Base-by-base conservation (phyloP, 441 rosid genomes). In the Adansonia gregorii region DNA sequence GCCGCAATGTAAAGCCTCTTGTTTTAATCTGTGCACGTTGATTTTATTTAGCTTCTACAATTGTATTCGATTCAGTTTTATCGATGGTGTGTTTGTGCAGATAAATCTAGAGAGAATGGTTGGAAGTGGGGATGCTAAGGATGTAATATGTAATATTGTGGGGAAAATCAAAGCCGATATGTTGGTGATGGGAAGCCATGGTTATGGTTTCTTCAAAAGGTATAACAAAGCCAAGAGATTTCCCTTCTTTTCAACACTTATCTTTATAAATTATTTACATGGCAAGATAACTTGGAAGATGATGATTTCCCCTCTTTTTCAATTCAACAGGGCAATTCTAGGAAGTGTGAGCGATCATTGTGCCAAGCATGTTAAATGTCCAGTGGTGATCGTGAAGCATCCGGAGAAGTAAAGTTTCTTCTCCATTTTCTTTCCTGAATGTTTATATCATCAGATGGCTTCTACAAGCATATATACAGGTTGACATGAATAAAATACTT, bases 191-290 rank as follows among this genome's bases (percentile, higher is more conserved):
- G 98, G 98, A 74, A 88, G 94, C 80, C 98, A 94, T 70, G 97
- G 94, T 46, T 94, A 93, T 74, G 98, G 98, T 14, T 93, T 93
- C 92, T 80, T 94, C 82, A 93, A 89, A 83, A 93, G 92, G 98
- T 88, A 77, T 2, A 4, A 61, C 39, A 9, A 52, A 20, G 19
- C 15, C 6, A 9, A 54, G 10, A 39, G 9, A 51, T 56, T 22
- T 17, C 11, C 46, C 3, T 31, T 31, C 46, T 10, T 48, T 67
- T 17, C 4, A 8, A 49, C 59, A 12, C 20, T 35, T 31, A 8
- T 31, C 55, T 61, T 15, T 70, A 5, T 6, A 17, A 63, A 15
- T 2, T 48, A 24, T 72, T 59, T 35, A 9, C 39, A 8, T 4
- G 17, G 14, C n/a, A 27, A 39, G 46, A 9, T 72, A 10, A 39